phyloP scores from a whole-genome alignment of 495 filamentous ascomycete species.

The Neurospora sp. region DNA sequence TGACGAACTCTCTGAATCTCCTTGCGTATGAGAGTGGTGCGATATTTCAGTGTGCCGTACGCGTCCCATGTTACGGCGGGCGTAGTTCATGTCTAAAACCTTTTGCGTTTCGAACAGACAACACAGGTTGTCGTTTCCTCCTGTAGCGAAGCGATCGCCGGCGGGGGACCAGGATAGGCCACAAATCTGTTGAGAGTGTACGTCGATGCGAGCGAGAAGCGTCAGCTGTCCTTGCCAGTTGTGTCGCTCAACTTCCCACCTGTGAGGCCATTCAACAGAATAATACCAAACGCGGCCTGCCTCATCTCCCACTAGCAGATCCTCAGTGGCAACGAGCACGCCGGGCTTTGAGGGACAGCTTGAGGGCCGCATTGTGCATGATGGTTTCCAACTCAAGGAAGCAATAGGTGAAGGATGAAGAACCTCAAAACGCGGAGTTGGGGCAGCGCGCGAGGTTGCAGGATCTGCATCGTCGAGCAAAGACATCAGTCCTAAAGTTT shows the following conservation, averaged over 20 bases:
- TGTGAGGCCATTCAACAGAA: conserved; percentile 72
- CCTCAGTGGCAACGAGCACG: conserved; percentile 50
- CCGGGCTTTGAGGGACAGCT: conserved; percentile 23
- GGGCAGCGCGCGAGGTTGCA: neutral
- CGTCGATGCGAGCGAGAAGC: conserved; percentile 61
- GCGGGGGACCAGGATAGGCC: conserved; percentile 80
- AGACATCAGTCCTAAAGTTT: conserved; percentile 42
- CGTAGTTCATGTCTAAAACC: conserved; percentile 34
- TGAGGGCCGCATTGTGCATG: conserved; percentile 31
- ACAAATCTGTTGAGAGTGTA: conserved; percentile 87
- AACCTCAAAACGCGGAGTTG: conserved; percentile 57
- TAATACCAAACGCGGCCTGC: conserved; percentile 82
- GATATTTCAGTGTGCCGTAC: neutral
- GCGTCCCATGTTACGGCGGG: neutral
- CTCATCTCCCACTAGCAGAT: conserved; percentile 84
- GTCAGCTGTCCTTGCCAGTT: conserved; percentile 72
- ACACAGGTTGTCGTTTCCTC: conserved; percentile 86
- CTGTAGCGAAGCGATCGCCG: conserved; percentile 69
- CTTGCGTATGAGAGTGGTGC: neutral
- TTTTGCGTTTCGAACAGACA: conserved; percentile 65
- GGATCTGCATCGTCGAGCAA: conserved; percentile 29
- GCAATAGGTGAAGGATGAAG: conserved; percentile 60
- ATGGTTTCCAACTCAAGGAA: conserved; percentile 62
- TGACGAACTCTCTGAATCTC: conserved; percentile 1
- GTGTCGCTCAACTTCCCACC: conserved; percentile 41